Evolutionary conservation across 768 basidiomycete genomes (phyloP), one percentile per base, ranked within the genome.

Genomic region (Leccinum rimulosum): DNA sequence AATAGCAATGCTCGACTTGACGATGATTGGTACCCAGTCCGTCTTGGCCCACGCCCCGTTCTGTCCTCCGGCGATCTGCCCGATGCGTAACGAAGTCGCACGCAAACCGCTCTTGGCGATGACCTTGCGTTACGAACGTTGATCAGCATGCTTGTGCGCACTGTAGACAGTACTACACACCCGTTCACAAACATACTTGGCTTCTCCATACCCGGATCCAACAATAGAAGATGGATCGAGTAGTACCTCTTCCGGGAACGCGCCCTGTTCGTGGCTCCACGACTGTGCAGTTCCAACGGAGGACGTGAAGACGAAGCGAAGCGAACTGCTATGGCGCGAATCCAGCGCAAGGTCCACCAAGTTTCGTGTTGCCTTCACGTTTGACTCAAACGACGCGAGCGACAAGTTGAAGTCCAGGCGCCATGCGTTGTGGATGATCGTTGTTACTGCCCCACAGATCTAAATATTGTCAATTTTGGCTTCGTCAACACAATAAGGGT

Each of bases 401-500:
- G 74, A 66, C 6, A 75, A 59, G 36, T 80, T 79, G 61, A 80
- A 80, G 51, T 81, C 73, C 4, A 81, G 65, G 3, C 61, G 40
- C 61, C 61, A 62, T 8, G 61, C 61, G n/a, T 54, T 58, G 25
- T 62, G 61, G 3, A 77, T 69, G 25, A 77, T 56, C 70, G 64
- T 57, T 2, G 70, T 72, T 10, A 77, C 67, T 1, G 63, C 57
- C 3, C 60, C 45, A 8, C 57, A 59, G 45, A 70, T 30, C 69
- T 68, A 40, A 31, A 30, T 19, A 11, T 1, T 3, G 28, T 43
- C n/a, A n/a, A 4, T 3, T 49, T 57, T 17, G 48, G 28, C 30
- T 17, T 8, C 5, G 17, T 19, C 27, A 10, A 9, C 3, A 22
- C 14, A 2, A 27, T 3, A 14, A n/a, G 4, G n/a, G 14, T 15